Conservation (phyloP, 2,329 filamentous ascomycete genomes). For the Xylariaceae sp. region DNA sequence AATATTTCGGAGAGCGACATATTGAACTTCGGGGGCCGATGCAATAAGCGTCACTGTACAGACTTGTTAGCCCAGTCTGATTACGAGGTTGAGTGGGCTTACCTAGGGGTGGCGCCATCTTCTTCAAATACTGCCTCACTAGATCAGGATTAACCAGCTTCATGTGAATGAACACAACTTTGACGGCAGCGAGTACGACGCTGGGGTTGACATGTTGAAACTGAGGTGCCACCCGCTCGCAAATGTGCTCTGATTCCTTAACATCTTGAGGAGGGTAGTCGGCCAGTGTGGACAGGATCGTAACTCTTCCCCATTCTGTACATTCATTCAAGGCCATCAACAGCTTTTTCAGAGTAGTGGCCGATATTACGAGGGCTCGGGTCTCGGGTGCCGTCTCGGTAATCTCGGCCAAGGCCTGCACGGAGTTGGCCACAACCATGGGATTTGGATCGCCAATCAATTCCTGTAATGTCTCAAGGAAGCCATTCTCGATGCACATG, state of each 20-base stretch:
- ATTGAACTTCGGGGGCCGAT: slow-evolving; percentile 94
- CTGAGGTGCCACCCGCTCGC: slow-evolving; percentile 90
- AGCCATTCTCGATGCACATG: slow-evolving; percentile 95
- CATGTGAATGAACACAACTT: slow-evolving; percentile 97
- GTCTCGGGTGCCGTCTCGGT: slow-evolving; percentile 87
- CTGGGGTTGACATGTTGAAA: slow-evolving; percentile 98
- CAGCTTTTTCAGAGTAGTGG: slow-evolving; percentile 86
- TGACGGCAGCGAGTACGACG: slow-evolving; percentile 94
- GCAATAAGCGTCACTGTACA: slow-evolving; percentile 83
- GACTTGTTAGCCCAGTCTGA: slow-evolving; percentile 9
- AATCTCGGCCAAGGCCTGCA: slow-evolving; percentile 90
- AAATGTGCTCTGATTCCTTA: slow-evolving; percentile 97
- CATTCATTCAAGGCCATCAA: slow-evolving; percentile 96
- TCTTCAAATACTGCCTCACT: slow-evolving; percentile 84
- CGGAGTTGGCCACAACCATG: slow-evolving; percentile 98
- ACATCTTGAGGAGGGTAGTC: slow-evolving; percentile 83
- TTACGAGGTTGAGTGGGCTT: slow-evolving; percentile 14
- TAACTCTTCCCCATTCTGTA: slow-evolving; percentile 96
- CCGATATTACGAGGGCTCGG: slow-evolving; percentile 75
- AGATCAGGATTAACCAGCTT: slow-evolving; percentile 73
- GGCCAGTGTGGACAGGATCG: slow-evolving; percentile 83
- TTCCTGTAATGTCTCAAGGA: slow-evolving; percentile 89
- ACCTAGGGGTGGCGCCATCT: slow-evolving; percentile 96
- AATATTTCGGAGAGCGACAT: slow-evolving; percentile 93
- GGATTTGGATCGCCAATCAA: slow-evolving; percentile 96